These are phyloP conservation scores for Sphaerulina vaccinii DNA, from an alignment of 2,329 filamentous ascomycete species.

Conservation along the genomic window DNA sequence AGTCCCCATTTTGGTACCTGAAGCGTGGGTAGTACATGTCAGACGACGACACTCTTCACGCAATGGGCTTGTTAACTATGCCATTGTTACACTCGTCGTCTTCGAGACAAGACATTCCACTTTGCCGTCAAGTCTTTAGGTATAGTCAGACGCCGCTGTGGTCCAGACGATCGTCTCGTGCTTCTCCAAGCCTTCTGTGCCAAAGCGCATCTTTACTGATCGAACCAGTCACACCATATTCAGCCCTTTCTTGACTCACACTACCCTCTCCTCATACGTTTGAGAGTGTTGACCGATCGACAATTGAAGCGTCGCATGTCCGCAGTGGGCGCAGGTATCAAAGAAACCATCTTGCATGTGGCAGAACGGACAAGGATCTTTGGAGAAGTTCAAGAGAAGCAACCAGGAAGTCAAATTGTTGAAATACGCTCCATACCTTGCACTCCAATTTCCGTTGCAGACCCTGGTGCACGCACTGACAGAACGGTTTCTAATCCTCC, in stretches of 20 bases:
- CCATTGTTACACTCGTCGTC: conserved; percentile 33
- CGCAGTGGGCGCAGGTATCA: conserved; percentile 23
- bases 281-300: conserved; percentile 23
- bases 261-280: conserved; percentile 25
- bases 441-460: conserved; percentile 19
- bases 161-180: conserved; percentile 11
- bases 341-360: conserved; percentile 23
- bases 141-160: conserved; percentile 26
- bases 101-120: conserved; percentile 32
- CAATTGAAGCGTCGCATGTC: conserved; percentile 20
- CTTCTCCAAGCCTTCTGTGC: conserved; percentile 14
- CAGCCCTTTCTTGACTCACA: conserved; percentile 22
- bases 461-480: conserved; percentile 28
- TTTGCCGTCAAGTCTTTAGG: conserved; percentile 14
- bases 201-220: conserved; percentile 17
- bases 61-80: conserved; percentile 15
- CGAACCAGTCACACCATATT: conserved; percentile 21
- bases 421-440: conserved; percentile 26
- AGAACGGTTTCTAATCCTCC: conserved; percentile 12
- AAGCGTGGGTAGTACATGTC: conserved; percentile 15
- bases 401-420: conserved; percentile 27
- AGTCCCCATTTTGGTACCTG: neutral
- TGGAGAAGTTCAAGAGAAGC: conserved; percentile 17
- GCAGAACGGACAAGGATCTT: conserved; percentile 25
- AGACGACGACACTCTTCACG: conserved; percentile 15